Evolutionary conservation across 106 monocot species (phyloP).

Genomic region (Cymbidium sinense): DNA sequence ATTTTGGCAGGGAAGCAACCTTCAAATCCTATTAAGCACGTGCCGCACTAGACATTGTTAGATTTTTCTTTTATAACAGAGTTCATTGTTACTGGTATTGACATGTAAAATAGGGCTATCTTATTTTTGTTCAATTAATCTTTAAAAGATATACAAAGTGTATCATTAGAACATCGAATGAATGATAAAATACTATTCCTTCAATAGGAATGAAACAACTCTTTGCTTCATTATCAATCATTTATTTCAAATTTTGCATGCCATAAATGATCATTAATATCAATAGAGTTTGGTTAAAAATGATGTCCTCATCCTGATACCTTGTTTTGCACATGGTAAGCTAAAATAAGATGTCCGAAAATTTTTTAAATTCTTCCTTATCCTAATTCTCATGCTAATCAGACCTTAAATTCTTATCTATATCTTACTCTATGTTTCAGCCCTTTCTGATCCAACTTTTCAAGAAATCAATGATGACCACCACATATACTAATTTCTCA

Average conservation of each 20-base stretch:
- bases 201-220: background rate
- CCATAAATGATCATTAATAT: no score
- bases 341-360: no score
- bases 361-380: no score
- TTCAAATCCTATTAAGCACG: no score
- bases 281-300: no score
- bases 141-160: background rate
- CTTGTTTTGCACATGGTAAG: no score
- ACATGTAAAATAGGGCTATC: background rate
- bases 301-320: no score
- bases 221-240: background rate
- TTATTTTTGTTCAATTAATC: background rate
- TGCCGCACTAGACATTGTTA: background rate
- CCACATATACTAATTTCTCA: background rate
- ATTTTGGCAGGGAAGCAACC: no score
- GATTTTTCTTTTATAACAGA: background rate
- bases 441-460: background rate
- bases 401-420: background rate
- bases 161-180: background rate
- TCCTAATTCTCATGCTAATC: no score
- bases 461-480: background rate
- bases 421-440: background rate
- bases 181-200: background rate
- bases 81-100: background rate
- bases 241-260: background rate